phyloP scores from a whole-genome alignment of 202 grass and related monocot genomes.

The Bolboschoenoplectus hybrid region DNA sequence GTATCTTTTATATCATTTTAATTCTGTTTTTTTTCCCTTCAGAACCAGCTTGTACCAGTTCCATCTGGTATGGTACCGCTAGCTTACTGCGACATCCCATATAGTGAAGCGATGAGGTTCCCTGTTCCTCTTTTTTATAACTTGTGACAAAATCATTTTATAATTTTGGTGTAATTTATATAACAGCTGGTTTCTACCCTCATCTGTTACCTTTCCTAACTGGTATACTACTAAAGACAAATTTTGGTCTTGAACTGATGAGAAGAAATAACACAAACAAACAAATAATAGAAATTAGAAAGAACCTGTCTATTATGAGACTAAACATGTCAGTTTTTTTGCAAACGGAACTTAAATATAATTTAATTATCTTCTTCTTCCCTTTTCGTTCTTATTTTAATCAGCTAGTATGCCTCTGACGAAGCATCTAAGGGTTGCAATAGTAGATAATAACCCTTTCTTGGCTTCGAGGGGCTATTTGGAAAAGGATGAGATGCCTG shows the following conservation, averaged over 20 bases:
- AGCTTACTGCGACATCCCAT: background rate
- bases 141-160: background rate
- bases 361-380: constrained; percentile 19
- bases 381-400: constrained; percentile 34
- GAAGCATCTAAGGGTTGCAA: constrained; percentile 68
- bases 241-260: background rate
- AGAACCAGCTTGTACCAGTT: background rate
- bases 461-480: constrained; percentile 61
- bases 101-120: background rate
- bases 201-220: background rate
- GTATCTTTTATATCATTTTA: constrained; percentile 51
- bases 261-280: background rate
- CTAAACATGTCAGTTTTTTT: background rate
- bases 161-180: background rate
- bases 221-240: background rate
- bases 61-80: background rate
- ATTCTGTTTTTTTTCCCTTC: background rate
- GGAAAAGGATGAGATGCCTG: constrained; percentile 60
- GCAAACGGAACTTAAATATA: background rate
- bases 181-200: background rate
- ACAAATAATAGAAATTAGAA: background rate
- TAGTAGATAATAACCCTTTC: constrained; percentile 75
- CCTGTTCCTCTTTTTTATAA: background rate
- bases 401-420: constrained; percentile 73
- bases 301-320: background rate